A percentile compares a stretch with the other conserved stretches of the same genome.
Conservation (phyloP, 2,329 filamentous ascomycete genomes). For the Colletotrichum liriopes region DNA sequence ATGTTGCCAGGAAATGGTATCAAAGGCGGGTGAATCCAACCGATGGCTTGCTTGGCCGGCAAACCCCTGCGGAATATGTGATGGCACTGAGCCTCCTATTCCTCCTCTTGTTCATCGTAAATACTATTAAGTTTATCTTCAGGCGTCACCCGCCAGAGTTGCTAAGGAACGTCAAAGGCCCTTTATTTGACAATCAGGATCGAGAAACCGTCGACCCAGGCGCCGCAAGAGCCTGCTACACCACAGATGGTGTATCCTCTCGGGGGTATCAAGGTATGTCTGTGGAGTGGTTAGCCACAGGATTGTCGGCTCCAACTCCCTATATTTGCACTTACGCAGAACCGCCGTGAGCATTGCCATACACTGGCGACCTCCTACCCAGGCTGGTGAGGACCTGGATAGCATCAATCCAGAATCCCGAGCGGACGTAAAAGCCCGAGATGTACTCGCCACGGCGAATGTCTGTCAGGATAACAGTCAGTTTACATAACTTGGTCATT, state of each 20-base stretch:
- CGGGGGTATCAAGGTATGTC: constrained; percentile 90
- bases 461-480: constrained; percentile 67
- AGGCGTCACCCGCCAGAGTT: background rate
- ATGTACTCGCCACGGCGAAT: constrained; percentile 88
- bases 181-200: constrained; percentile 70
- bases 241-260: constrained; percentile 91
- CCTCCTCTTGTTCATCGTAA: background rate
- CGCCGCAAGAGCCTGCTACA: constrained; percentile 84
- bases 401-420: constrained; percentile 88
- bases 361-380: constrained; percentile 88
- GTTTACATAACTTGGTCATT: constrained; percentile 6
- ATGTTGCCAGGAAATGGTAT: constrained; percentile 19
- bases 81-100: background rate
- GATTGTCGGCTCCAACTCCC: constrained; percentile 8
- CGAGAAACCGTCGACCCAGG: constrained; percentile 89
- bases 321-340: constrained; percentile 77
- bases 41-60: background rate
- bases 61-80: background rate
- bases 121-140: background rate
- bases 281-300: constrained; percentile 56
- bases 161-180: background rate
- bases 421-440: constrained; percentile 86
- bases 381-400: constrained; percentile 91
- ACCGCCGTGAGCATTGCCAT: constrained; percentile 85
- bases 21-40: constrained; percentile 7